A percentile compares a stretch with the other conserved stretches of the same genome.
Evolutionary conservation across 1,139 yeast species (phyloP).

Genomic region (Dujonia santamariae): DNA sequence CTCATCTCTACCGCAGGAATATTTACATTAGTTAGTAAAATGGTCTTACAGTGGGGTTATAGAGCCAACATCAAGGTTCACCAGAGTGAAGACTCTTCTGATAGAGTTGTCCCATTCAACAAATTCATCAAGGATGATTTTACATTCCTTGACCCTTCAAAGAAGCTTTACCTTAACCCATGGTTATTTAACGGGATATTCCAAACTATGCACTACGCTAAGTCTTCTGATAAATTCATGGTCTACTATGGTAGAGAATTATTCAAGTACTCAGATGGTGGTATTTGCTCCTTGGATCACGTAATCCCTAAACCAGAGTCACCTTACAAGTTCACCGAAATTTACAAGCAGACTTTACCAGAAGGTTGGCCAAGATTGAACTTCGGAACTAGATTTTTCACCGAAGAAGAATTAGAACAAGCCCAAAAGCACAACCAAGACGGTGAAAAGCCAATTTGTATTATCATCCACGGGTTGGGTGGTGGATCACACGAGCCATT

Average conservation of each 20-base stretch:
- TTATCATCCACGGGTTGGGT: slow-evolving; percentile 79
- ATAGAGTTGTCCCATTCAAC: slow-evolving; percentile 17
- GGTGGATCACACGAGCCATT: slow-evolving; percentile 93
- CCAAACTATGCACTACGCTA: slow-evolving; percentile 70
- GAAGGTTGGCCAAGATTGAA: slow-evolving; percentile 74
- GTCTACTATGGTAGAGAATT: slow-evolving; percentile 79
- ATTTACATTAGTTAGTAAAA: too few species aligned
- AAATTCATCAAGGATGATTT: slow-evolving; percentile 23
- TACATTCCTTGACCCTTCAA: slow-evolving; percentile 23
- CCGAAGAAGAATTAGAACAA: slow-evolving; percentile 33
- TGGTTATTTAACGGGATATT: slow-evolving; percentile 67
- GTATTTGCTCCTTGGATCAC: slow-evolving; percentile 77
- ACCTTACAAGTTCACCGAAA: slow-evolving; percentile 44
- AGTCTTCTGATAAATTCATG: slow-evolving; percentile 48
- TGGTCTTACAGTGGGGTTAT: slow-evolving; percentile 36
- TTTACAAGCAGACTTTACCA: slow-evolving; percentile 54
- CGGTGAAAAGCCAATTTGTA: slow-evolving; percentile 56
- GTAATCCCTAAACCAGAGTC: slow-evolving; percentile 51
- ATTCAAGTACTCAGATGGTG: slow-evolving; percentile 57
- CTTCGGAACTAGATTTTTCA: slow-evolving; percentile 72
- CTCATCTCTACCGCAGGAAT: too few species aligned
- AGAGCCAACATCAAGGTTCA: slow-evolving; percentile 33
- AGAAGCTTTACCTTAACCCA: slow-evolving; percentile 58
- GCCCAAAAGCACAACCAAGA: slow-evolving; percentile 26
- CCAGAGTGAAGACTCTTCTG: slow-evolving; percentile 14